Conservation (phyloP, 2,329 filamentous ascomycete species). For the Phialophora chinensis region DNA sequence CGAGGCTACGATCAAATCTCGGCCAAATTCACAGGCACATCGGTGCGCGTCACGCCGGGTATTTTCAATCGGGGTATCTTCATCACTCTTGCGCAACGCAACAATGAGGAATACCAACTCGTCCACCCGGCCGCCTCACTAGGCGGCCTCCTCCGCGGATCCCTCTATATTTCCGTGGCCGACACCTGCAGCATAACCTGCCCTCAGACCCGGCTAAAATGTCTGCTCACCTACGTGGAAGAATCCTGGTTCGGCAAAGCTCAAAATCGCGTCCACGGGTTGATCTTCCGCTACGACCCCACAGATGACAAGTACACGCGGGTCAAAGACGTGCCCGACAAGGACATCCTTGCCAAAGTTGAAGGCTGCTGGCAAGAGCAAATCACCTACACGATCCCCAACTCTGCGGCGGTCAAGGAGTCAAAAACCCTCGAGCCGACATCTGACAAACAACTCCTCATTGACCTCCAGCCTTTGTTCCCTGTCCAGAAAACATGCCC, state of each 20-base stretch:
- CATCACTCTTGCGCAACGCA: slow-evolving; percentile 78
- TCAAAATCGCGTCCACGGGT: slow-evolving; percentile 88
- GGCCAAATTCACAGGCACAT: slow-evolving; percentile 96
- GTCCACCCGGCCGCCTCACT: slow-evolving; percentile 94
- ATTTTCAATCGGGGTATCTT: slow-evolving; percentile 97
- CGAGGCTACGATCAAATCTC: slow-evolving; percentile 94
- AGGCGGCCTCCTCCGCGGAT: slow-evolving; percentile 83
- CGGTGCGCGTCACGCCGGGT: slow-evolving; percentile 86
- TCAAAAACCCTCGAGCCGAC: slow-evolving; percentile 54
- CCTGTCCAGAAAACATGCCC: slow-evolving; percentile 81
- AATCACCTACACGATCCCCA: slow-evolving; percentile 62
- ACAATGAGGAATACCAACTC: slow-evolving; percentile 90
- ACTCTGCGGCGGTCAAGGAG: slow-evolving; percentile 25
- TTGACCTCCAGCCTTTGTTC: slow-evolving; percentile 83
- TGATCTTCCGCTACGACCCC: slow-evolving; percentile 89
- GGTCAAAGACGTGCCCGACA: slow-evolving; percentile 84
- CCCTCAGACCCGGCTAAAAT: slow-evolving; percentile 86
- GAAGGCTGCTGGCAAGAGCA: slow-evolving; percentile 84
- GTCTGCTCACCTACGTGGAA: slow-evolving; percentile 89
- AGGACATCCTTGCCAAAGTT: slow-evolving; percentile 80
- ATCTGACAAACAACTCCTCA: slow-evolving; percentile 72
- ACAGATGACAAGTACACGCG: slow-evolving; percentile 79
- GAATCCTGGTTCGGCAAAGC: slow-evolving; percentile 92
- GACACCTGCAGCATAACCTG: slow-evolving; percentile 90
- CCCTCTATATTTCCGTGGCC: slow-evolving; percentile 87